phyloP scores from a whole-genome alignment of 805 yeast species.

The Saccharomycopsis microspora region DNA sequence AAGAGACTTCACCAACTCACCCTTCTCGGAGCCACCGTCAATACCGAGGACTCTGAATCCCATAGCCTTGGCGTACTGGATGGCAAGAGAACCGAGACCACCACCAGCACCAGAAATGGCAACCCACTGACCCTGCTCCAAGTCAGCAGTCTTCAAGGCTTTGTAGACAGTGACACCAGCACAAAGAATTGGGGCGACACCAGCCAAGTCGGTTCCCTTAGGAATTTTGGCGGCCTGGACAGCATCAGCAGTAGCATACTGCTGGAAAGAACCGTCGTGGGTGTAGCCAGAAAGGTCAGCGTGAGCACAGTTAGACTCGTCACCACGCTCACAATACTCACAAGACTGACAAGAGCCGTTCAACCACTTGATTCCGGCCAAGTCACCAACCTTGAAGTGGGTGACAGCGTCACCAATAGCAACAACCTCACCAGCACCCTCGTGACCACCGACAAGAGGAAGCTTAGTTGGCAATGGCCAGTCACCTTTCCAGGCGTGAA shows the following conservation, averaged over 20 bases:
- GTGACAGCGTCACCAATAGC: slow-evolving; percentile 60
- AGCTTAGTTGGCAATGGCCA: slow-evolving; percentile 53
- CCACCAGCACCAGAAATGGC: slow-evolving; percentile 74
- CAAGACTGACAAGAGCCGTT: slow-evolving; percentile 69
- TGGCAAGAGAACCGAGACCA: slow-evolving; percentile 65
- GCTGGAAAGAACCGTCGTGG: slow-evolving; percentile 86
- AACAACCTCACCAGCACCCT: slow-evolving; percentile 81
- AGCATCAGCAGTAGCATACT: slow-evolving; percentile 82
- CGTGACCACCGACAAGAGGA: slow-evolving; percentile 82
- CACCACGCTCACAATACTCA: slow-evolving; percentile 58
- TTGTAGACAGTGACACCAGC: slow-evolving; percentile 90
- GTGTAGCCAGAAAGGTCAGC: slow-evolving; percentile 80
- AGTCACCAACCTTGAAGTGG: slow-evolving; percentile 68
- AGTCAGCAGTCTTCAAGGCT: slow-evolving; percentile 71
- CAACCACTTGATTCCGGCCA: slow-evolving; percentile 78
- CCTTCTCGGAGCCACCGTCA: slow-evolving; percentile 57
- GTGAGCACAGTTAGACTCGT: slow-evolving; percentile 59
- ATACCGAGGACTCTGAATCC: slow-evolving; percentile 63
- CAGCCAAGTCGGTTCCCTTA: slow-evolving; percentile 60
- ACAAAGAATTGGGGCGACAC: slow-evolving; percentile 72
- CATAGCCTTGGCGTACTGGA: slow-evolving; percentile 71
- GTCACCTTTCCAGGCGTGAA: slow-evolving; percentile 67
- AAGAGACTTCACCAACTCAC: slow-evolving; percentile 37
- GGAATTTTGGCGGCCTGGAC: slow-evolving; percentile 79
- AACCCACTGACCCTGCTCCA: slow-evolving; percentile 64